Conservation (phyloP, 2,329 filamentous ascomycete genomes). For the Neurospora sp. region DNA sequence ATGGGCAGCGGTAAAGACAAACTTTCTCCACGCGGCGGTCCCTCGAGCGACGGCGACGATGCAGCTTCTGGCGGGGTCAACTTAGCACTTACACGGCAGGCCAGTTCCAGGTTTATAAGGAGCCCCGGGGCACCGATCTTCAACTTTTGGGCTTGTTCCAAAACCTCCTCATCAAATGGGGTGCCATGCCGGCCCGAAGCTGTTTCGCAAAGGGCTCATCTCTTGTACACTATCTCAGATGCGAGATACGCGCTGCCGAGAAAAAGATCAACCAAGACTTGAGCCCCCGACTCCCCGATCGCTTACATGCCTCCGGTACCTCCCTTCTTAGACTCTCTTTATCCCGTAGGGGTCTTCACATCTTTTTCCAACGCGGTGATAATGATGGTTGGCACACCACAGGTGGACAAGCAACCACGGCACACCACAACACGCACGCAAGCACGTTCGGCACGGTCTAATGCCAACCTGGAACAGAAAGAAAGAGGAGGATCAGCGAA, state of each 20-base stretch:
- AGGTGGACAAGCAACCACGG: background rate
- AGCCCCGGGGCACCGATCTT: background rate
- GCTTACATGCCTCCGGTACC: background rate
- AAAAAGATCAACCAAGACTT: background rate
- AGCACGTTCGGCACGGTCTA: background rate
- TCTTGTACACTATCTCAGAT: background rate
- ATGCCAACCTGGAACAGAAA: background rate
- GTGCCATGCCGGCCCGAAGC: background rate
- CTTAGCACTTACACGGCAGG: background rate
- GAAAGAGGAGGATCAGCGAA: background rate
- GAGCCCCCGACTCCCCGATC: background rate
- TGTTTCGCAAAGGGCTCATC: background rate
- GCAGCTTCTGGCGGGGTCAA: background rate
- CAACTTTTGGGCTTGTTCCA: background rate
- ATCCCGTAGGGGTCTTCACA: background rate
- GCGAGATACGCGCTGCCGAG: background rate
- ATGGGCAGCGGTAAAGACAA: background rate
- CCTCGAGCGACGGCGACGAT: background rate
- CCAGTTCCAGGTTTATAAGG: background rate
- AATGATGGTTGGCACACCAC: background rate
- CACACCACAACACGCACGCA: background rate
- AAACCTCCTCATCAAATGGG: background rate
- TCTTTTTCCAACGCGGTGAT: background rate
- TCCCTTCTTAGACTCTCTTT: background rate
- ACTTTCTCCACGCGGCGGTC: background rate